Evolutionary conservation across 2,329 filamentous ascomycete genomes (phyloP).

Genomic region (Coleophoma cylindrospora): DNA sequence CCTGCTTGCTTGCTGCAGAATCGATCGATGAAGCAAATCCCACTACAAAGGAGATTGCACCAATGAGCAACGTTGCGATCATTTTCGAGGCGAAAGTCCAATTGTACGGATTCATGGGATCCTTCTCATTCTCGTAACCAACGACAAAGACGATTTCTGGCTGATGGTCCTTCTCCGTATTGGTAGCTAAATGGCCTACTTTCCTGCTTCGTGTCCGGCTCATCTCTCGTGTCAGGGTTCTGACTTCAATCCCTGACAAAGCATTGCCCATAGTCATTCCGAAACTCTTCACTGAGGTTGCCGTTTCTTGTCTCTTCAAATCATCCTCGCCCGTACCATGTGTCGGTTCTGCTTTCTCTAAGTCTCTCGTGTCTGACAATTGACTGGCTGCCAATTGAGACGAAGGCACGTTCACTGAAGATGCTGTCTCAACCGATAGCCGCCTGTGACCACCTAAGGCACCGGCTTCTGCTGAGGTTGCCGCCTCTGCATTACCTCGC

Average conservation of each 20-base stretch:
- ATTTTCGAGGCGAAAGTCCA: slow-evolving; percentile 30
- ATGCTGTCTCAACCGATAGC: slow-evolving; percentile 11
- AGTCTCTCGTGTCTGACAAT: slow-evolving; percentile 8
- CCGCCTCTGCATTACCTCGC: slow-evolving; percentile 13
- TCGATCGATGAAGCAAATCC: slow-evolving; percentile 48
- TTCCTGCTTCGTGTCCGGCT: slow-evolving; percentile 7
- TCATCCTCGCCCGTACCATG: slow-evolving; percentile 1
- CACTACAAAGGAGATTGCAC: slow-evolving; percentile 43
- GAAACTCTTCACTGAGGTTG: slow-evolving; percentile 8
- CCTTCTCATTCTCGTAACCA: slow-evolving; percentile 31
- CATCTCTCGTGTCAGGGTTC: slow-evolving; percentile 13
- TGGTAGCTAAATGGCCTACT: background rate
- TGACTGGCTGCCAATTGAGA: background rate
- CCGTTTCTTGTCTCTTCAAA: slow-evolving; percentile 2
- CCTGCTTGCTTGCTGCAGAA: slow-evolving; percentile 39
- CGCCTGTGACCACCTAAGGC: slow-evolving; percentile 3
- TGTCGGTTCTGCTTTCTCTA: slow-evolving; percentile 11
- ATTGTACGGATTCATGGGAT: slow-evolving; percentile 33
- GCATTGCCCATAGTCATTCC: slow-evolving; percentile 14
- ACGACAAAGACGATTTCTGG: slow-evolving; percentile 31
- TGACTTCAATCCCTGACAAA: slow-evolving; percentile 16
- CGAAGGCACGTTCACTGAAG: slow-evolving; percentile 1
- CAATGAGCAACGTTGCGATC: slow-evolving; percentile 35
- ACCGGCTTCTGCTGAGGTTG: background rate
- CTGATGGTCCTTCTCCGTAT: slow-evolving; percentile 2